These are phyloP conservation scores for Pseudogymnoascus sp. DNA, from an alignment of 2,329 filamentous ascomycete species.

Conservation along the genomic window DNA sequence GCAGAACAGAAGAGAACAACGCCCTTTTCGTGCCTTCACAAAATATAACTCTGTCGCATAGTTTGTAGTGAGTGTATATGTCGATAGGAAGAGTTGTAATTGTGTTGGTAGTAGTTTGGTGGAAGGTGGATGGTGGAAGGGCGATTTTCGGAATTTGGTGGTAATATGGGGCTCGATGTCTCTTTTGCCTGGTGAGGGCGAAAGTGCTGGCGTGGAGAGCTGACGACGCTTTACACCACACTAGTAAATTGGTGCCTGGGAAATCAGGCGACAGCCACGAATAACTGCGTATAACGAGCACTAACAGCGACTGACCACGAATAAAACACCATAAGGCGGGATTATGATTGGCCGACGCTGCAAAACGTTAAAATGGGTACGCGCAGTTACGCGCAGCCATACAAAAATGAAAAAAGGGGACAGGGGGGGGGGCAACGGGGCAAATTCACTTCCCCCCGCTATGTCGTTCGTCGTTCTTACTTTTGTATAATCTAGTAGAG, in stretches of 20 bases:
- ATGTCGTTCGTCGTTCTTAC: not conserved
- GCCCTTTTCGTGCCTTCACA: not conserved
- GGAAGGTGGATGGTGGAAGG: not conserved
- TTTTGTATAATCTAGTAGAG: not conserved
- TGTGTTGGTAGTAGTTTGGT: not conserved
- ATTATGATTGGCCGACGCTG: not conserved
- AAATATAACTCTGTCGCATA: not conserved
- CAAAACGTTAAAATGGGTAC: not conserved
- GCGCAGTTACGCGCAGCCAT: constrained; percentile 3
- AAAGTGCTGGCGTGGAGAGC: constrained; percentile 9
- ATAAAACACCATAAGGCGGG: not conserved
- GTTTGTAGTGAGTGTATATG: not conserved
- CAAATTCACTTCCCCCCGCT: not conserved
- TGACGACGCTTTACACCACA: constrained; percentile 9
- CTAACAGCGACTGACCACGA: not conserved
- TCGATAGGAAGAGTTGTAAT: not conserved
- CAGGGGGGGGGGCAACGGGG: not conserved
- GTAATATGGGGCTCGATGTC: not conserved
- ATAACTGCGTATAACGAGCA: not conserved
- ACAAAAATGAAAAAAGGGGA: not conserved
- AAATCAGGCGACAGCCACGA: not conserved
- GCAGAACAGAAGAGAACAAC: not conserved
- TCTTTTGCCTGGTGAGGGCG: constrained; percentile 5
- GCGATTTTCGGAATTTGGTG: not conserved
- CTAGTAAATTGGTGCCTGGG: not conserved